Evolutionary conservation across 2,329 filamentous ascomycete genomes (phyloP).

Genomic region (Pseudogymnoascus sp.): DNA sequence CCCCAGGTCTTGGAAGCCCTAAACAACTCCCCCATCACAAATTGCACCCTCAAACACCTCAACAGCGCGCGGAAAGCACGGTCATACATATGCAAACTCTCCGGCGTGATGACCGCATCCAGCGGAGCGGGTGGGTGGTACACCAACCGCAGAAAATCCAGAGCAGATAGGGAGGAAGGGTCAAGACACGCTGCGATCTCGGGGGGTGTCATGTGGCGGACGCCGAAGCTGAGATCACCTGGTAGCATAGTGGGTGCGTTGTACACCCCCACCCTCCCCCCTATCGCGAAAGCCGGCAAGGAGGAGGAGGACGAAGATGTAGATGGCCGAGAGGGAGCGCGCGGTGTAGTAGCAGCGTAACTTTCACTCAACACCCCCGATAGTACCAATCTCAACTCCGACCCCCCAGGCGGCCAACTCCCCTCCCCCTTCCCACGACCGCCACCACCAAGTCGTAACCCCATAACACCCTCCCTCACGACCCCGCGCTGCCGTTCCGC

Average conservation of each 20-base stretch:
- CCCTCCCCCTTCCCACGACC: conserved; percentile 44
- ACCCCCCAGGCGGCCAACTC: conserved; percentile 86
- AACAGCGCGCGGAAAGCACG: conserved; percentile 73
- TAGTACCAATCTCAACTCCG: conserved; percentile 79
- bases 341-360: conserved; percentile 36
- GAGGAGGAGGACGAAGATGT: not conserved
- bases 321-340: not conserved
- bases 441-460: conserved; percentile 64
- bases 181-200: conserved; percentile 81
- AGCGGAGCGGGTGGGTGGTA: conserved; percentile 71
- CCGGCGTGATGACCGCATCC: conserved; percentile 61
- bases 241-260: conserved; percentile 40
- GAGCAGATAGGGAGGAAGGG: conserved; percentile 69
- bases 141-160: conserved; percentile 86
- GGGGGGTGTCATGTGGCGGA: conserved; percentile 67
- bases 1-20: conserved; percentile 36
- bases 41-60: conserved; percentile 68
- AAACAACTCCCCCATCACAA: conserved; percentile 59
- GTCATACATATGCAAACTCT: conserved; percentile 72
- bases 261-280: conserved; percentile 18
- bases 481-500: conserved; percentile 65
- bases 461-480: conserved; percentile 64
- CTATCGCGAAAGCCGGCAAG: not conserved
- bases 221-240: conserved; percentile 69
- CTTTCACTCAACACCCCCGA: conserved; percentile 78